Evolutionary conservation across 1,284 basidiomycete genomes (phyloP).

Genomic region (Athelia psychrophila): DNA sequence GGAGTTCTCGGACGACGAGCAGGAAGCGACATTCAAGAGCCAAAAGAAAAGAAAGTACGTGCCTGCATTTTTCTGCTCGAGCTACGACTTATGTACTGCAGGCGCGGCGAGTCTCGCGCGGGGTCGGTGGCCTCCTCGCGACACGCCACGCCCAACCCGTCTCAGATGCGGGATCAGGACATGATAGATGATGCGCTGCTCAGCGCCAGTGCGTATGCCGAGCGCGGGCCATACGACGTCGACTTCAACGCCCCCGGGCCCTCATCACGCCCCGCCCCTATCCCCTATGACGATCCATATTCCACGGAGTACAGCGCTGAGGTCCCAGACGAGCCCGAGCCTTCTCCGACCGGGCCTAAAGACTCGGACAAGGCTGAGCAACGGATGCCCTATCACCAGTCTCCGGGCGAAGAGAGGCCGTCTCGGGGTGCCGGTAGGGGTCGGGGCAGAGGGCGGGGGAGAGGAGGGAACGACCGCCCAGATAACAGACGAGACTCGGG

Average conservation of each 20-base stretch:
- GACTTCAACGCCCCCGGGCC: conserved; percentile 48
- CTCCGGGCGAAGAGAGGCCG: background rate
- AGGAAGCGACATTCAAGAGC: conserved; percentile 69
- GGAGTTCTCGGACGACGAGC: conserved; percentile 90
- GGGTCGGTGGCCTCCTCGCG: conserved; percentile 51
- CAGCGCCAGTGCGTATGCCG: conserved; percentile 58
- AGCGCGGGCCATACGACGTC: conserved; percentile 62
- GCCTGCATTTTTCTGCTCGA: background rate
- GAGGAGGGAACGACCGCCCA: conserved; percentile 15
- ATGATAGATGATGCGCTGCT: conserved; percentile 42
- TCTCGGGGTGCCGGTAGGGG: conserved; percentile 20
- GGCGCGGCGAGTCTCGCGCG: conserved; percentile 49
- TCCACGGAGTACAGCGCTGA: conserved; percentile 43
- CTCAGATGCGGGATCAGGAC: conserved; percentile 53
- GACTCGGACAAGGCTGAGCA: background rate
- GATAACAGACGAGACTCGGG: background rate
- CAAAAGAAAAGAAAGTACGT: conserved; percentile 52
- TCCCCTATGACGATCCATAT: conserved; percentile 74
- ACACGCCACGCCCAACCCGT: conserved; percentile 49
- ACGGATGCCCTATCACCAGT: background rate
- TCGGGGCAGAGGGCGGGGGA: conserved; percentile 19
- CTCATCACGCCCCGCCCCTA: conserved; percentile 52
- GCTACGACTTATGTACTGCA: conserved; percentile 3
- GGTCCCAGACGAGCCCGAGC: conserved; percentile 2
- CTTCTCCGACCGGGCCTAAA: conserved; percentile 1